These are phyloP conservation scores for Halophytophthora polymorphica DNA, from an alignment of 352 stramenopile species.

Conservation along the genomic window DNA sequence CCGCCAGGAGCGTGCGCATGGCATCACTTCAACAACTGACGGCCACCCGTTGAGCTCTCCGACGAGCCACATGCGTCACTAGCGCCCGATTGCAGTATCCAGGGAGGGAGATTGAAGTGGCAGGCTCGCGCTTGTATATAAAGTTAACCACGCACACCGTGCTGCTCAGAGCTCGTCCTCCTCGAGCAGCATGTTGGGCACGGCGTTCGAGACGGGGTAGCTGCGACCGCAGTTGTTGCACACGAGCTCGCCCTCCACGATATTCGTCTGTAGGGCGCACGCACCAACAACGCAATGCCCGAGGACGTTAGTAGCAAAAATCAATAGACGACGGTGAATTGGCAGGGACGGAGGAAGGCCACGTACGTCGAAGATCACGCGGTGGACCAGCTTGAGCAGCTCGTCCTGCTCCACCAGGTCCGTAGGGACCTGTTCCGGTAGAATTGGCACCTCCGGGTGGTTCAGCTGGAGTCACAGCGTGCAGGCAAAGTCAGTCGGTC, in stretches of 20 bases:
- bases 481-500: not conserved
- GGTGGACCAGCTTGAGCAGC: constrained; percentile 72
- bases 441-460: constrained; percentile 70
- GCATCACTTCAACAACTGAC: no score
- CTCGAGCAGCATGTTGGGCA: constrained; percentile 86
- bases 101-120: not conserved
- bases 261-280: constrained; percentile 56
- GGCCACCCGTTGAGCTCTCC: no score
- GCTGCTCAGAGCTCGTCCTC: constrained; percentile 78
- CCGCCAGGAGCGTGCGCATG: no score
- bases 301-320: not conserved
- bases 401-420: constrained; percentile 62
- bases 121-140: constrained; percentile 1
- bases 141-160: constrained; percentile 17
- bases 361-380: constrained; percentile 79
- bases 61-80: no score
- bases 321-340: not conserved
- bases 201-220: constrained; percentile 74
- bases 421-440: constrained; percentile 59
- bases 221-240: constrained; percentile 83
- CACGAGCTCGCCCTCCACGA: constrained; percentile 79
- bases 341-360: not conserved
- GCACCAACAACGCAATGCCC: constrained; percentile 1
- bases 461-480: constrained; percentile 46
- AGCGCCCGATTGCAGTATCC: not conserved